Conservation (phyloP, 2,329 filamentous ascomycete genomes). For the Venturia pyrina region DNA sequence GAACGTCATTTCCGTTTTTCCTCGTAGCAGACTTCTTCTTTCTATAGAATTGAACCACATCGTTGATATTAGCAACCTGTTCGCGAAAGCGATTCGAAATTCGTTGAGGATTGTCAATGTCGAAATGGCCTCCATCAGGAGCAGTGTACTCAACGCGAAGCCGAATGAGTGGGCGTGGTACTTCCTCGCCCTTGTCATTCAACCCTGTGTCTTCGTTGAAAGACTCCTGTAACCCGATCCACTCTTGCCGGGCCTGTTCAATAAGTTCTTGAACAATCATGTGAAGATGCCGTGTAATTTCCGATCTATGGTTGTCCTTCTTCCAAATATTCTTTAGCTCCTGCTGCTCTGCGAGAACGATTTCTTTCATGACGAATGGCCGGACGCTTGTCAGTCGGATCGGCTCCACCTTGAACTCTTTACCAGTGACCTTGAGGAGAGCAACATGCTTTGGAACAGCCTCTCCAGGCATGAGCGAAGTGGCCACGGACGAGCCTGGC, state of each 20-base stretch:
- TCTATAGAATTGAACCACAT: slow-evolving; percentile 85
- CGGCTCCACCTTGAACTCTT: slow-evolving; percentile 68
- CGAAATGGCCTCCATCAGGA: slow-evolving; percentile 73
- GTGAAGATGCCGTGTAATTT: slow-evolving; percentile 69
- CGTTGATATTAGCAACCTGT: slow-evolving; percentile 87
- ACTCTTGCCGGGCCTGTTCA: slow-evolving; percentile 68
- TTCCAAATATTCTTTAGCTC: slow-evolving; percentile 69
- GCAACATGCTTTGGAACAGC: slow-evolving; percentile 85
- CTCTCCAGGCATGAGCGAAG: slow-evolving; percentile 81
- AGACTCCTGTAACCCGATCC: slow-evolving; percentile 62
- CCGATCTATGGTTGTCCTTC: slow-evolving; percentile 71
- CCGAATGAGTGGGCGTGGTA: slow-evolving; percentile 74
- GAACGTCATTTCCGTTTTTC: slow-evolving; percentile 36
- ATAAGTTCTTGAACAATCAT: slow-evolving; percentile 79
- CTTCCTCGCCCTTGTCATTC: slow-evolving; percentile 44
- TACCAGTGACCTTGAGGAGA: slow-evolving; percentile 73
- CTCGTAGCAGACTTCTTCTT: slow-evolving; percentile 58
- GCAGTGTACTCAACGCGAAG: slow-evolving; percentile 86
- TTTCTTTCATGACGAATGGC: slow-evolving; percentile 79
- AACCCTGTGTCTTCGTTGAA: slow-evolving; percentile 39
- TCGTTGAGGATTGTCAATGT: slow-evolving; percentile 89
- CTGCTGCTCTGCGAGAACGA: slow-evolving; percentile 65
- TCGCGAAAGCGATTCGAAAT: slow-evolving; percentile 88
- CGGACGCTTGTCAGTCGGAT: slow-evolving; percentile 80
- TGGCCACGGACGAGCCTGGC: slow-evolving; percentile 90